Evolutionary conservation across 1,284 basidiomycete species (phyloP).

Genomic region (Volvariella surrecta): DNA sequence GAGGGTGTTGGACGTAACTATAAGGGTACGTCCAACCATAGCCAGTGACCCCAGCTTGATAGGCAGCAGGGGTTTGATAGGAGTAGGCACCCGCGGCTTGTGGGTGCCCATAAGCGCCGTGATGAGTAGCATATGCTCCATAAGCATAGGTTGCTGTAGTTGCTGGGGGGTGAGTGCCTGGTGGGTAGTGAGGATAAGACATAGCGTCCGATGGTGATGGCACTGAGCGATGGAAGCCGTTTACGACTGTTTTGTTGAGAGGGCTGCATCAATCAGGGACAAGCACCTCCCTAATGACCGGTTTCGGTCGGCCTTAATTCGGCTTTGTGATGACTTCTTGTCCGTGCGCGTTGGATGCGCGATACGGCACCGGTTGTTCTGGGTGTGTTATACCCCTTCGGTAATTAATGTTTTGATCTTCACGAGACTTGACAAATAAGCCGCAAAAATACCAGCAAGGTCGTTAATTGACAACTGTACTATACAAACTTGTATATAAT

Average conservation of each 20-base stretch:
- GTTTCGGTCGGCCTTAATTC: too few relatives aligned
- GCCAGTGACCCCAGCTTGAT: slow-evolving; percentile 38
- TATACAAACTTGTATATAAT: background rate
- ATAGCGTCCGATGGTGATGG: slow-evolving; percentile 61
- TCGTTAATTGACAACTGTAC: background rate
- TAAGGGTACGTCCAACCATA: slow-evolving; percentile 58
- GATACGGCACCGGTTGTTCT: too few relatives aligned
- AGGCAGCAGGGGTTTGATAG: slow-evolving; percentile 31
- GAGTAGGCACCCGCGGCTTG: slow-evolving; percentile 35
- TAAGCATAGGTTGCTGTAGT: slow-evolving; percentile 45
- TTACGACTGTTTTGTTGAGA: background rate
- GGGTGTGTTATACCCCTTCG: too few relatives aligned
- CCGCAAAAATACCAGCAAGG: too few relatives aligned
- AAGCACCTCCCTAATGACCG: too few relatives aligned
- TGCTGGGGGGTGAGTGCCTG: slow-evolving; percentile 23
- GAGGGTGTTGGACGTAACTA: slow-evolving; percentile 38
- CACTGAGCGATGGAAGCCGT: slow-evolving; percentile 14
- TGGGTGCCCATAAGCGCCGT: slow-evolving; percentile 23
- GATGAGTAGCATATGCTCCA: slow-evolving; percentile 33
- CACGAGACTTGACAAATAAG: too few relatives aligned
- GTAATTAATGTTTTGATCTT: too few relatives aligned
- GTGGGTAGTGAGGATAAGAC: slow-evolving; percentile 23
- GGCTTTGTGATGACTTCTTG: too few relatives aligned
- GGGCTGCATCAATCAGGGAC: too few relatives aligned
- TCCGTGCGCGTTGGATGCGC: too few relatives aligned